A percentile compares a stretch with the other conserved stretches of the same genome.
phyloP scores from a whole-genome alignment of 2,329 filamentous ascomycete species.

The Sphaerulina vaccinii region DNA sequence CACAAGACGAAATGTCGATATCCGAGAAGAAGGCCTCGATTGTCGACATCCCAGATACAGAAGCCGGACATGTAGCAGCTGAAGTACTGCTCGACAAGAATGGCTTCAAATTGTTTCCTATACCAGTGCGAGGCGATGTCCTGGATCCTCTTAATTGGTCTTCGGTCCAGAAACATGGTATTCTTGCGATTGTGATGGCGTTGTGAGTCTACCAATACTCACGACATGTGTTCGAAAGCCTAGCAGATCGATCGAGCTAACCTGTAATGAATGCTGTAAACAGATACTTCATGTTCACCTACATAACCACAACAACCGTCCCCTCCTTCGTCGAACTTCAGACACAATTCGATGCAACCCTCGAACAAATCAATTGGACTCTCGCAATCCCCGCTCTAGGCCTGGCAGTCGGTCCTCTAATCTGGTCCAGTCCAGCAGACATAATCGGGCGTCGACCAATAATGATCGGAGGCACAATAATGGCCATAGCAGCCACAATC shows the following conservation, averaged over 20 bases:
- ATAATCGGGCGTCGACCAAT: slow-evolving; percentile 23
- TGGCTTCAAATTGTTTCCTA: slow-evolving; percentile 20
- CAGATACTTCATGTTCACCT: slow-evolving; percentile 26
- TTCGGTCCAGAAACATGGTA: slow-evolving; percentile 20
- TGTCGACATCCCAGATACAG: slow-evolving; percentile 12
- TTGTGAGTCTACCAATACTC: slow-evolving; percentile 16
- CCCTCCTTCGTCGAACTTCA: slow-evolving; percentile 21
- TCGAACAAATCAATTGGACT: slow-evolving; percentile 25
- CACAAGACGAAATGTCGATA: neutral
- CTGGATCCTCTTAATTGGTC: slow-evolving; percentile 24
- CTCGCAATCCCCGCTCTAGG: slow-evolving; percentile 24
- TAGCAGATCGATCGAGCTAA: neutral
- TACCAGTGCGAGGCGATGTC: slow-evolving; percentile 16
- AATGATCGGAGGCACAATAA: slow-evolving; percentile 21
- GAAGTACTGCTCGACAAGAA: slow-evolving; percentile 21
- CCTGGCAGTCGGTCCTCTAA: slow-evolving; percentile 15
- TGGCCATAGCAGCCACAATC: slow-evolving; percentile 22
- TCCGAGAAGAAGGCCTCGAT: slow-evolving; percentile 16
- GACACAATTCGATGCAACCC: slow-evolving; percentile 17
- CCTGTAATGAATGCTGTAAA: neutral
- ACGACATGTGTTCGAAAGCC: neutral
- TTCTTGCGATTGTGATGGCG: slow-evolving; percentile 20
- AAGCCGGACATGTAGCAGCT: slow-evolving; percentile 13
- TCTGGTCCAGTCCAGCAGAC: slow-evolving; percentile 24
- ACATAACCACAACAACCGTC: slow-evolving; percentile 24